Evolutionary conservation across 2,329 filamentous ascomycete species (phyloP), one percentile per base, ranked within the genome.

Genomic region (Phialophora expanda): DNA sequence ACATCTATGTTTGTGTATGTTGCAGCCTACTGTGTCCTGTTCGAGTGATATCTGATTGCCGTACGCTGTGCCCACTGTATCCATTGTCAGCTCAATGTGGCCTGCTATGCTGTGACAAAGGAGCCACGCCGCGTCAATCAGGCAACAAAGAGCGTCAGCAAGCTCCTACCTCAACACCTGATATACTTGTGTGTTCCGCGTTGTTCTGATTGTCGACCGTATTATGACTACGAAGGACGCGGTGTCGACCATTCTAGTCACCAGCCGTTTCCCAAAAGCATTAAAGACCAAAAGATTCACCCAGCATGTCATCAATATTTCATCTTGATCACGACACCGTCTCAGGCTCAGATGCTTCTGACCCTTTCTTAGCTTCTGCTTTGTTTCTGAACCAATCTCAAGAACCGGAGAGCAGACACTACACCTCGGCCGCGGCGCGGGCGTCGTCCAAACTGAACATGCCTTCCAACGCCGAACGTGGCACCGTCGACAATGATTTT

Each of bases 131-230:
- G 9, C 22, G 48, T 24, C 14, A 28, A 22, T 11, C 48, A 51
- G 22, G 22, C 20, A 51, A 51, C 48, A 51, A 51, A 51, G 22
- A 51, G 48, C 48, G 14, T 14, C 48, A 51, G 24, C 48, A n/a
- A 51, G 11, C 9, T 14, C 22, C 22, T 22, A 4, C 9, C 20
- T 17, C 48, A 22, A 17, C 14, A 14, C 2, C 20, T 4, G 26
- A 51, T 5, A 22, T 22, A 12, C 6, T 9, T 51, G 48, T 51
- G 26, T 51, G 48, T 26, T 17, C 20, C 3, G 8, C 7, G 20
- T 51, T 51, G 22, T 51, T 51, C 22, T 26, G 9, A 51, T 22
- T 12, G 48, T 14, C 2, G 5, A 8, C 22, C 22, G 17, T 6
- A 12, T 1, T 11, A 26, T 14, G 17, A 4, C 9, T 26, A 51